Base-by-base conservation (phyloP, 768 basidiomycete species). In the Chiua virens region DNA sequence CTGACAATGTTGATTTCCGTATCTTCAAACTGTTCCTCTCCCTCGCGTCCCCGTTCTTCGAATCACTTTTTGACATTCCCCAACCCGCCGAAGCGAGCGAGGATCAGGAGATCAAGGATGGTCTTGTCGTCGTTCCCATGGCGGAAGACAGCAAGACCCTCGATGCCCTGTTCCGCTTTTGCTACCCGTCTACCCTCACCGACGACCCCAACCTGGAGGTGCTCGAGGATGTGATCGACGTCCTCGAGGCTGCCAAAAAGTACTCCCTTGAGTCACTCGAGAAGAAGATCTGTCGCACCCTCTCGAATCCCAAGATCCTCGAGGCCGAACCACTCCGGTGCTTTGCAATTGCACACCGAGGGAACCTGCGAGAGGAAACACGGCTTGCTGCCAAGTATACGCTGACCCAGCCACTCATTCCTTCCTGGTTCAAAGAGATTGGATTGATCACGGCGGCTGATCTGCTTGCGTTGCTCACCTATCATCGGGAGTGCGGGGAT, bases 1-100 rank as follows among this genome's bases (percentile, higher is more conserved):
- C 53, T 4, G 68, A 67, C 54, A 54, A 56, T 5, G 45, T 71
- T 20, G 61, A 73, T 44, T 57, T 73, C 30, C 62, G 55, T 5
- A 54, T 72, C 15, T 67, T 70, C 53, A 68, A 60, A 13, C 50
- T 61, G n/a, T 65, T 73, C 30, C 65, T 73, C 15, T 58, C 62
- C n/a, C 59, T 66, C 22, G n/a, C n/a, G n/a, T n/a, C n/a, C n/a
- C n/a, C n/a, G n/a, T n/a, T n/a, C n/a, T n/a, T n/a, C n/a, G n/a
- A n/a, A n/a, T n/a, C n/a, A n/a, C n/a, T n/a, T n/a, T n/a, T n/a
- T n/a, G n/a, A n/a, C n/a, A n/a, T n/a, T n/a, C n/a, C n/a, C n/a
- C n/a, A n/a, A n/a, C n/a, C n/a, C n/a, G n/a, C n/a, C n/a, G n/a
- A n/a, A n/a, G n/a, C n/a, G n/a, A n/a, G n/a, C n/a, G n/a, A n/a